These are phyloP conservation scores for Entonaema liquescens DNA, from an alignment of 495 filamentous ascomycete species.

Conservation along the genomic window DNA sequence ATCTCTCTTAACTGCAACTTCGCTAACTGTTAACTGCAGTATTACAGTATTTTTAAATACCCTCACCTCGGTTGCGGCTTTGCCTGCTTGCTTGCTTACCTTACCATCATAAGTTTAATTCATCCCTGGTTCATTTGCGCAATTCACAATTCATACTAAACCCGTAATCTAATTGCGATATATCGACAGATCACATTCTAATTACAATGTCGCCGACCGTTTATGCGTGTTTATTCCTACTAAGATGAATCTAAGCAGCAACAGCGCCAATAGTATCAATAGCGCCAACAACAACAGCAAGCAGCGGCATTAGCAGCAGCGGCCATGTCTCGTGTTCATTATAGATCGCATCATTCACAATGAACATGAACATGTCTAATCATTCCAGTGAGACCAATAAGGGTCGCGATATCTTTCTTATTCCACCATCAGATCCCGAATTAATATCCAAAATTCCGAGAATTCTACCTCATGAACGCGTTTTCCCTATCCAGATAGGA, in stretches of 20 bases:
- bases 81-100: background rate
- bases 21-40: background rate
- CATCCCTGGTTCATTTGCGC: background rate
- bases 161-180: background rate
- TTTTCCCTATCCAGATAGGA: slow-evolving; percentile 95
- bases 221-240: slow-evolving; percentile 26
- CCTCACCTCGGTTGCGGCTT: slow-evolving; percentile 17
- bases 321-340: slow-evolving; percentile 31
- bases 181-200: slow-evolving; percentile 1
- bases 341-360: slow-evolving; percentile 29
- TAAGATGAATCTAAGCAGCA: slow-evolving; percentile 32
- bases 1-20: slow-evolving; percentile 31
- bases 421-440: slow-evolving; percentile 42
- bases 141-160: background rate
- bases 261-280: slow-evolving; percentile 1
- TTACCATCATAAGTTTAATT: background rate
- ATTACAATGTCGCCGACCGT: slow-evolving; percentile 23
- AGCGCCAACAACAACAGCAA: background rate
- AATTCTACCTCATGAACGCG: slow-evolving; percentile 69
- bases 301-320: slow-evolving; percentile 5
- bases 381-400: slow-evolving; percentile 44
- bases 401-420: slow-evolving; percentile 38
- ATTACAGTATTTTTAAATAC: slow-evolving; percentile 27
- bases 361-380: slow-evolving; percentile 30
- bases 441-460: slow-evolving; percentile 61